These are phyloP conservation scores for Aspergillus campestris DNA, from an alignment of 495 filamentous ascomycete genomes.

Conservation along the genomic window DNA sequence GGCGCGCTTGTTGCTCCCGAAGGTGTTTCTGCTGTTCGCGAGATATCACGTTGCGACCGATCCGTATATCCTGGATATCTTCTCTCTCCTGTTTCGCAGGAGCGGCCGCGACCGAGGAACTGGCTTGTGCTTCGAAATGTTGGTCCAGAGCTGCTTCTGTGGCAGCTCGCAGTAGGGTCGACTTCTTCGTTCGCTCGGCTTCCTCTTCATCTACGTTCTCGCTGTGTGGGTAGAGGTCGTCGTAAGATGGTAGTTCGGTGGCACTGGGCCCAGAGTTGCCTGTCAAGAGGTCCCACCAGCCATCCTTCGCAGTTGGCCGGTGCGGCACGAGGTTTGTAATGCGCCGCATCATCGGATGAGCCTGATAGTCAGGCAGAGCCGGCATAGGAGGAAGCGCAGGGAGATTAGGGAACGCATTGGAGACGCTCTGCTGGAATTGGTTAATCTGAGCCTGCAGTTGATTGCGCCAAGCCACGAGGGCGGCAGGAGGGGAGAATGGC, in stretches of 20 bases:
- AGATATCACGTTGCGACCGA: constrained; percentile 44
- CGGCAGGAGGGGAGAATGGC: constrained; percentile 47
- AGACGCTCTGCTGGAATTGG: constrained; percentile 65
- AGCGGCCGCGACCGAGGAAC: constrained; percentile 32
- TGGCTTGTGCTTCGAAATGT: constrained; percentile 55
- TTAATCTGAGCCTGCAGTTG: constrained; percentile 71
- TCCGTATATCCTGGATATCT: constrained; percentile 37
- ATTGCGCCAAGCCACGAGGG: constrained; percentile 66
- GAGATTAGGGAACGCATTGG: constrained; percentile 61
- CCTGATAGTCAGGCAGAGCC: constrained; percentile 62
- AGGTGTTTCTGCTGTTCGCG: constrained; percentile 68
- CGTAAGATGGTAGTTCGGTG: constrained; percentile 63
- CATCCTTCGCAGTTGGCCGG: constrained; percentile 41
- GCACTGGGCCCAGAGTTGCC: constrained; percentile 37
- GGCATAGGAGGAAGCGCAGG: constrained; percentile 53
- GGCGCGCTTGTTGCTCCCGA: constrained; percentile 59
- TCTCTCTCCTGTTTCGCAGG: constrained; percentile 25
- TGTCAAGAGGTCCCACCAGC: constrained; percentile 63
- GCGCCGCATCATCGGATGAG: constrained; percentile 60
- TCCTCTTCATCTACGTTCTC: constrained; percentile 31
- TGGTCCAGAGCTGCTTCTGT: constrained; percentile 58
- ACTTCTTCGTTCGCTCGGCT: constrained; percentile 51
- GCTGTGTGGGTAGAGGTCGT: constrained; percentile 64
- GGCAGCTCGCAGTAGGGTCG: constrained; percentile 50
- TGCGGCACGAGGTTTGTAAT: constrained; percentile 68